phyloP scores from a whole-genome alignment of 192 early-diverging fungal species.

The Backusella sp. region DNA sequence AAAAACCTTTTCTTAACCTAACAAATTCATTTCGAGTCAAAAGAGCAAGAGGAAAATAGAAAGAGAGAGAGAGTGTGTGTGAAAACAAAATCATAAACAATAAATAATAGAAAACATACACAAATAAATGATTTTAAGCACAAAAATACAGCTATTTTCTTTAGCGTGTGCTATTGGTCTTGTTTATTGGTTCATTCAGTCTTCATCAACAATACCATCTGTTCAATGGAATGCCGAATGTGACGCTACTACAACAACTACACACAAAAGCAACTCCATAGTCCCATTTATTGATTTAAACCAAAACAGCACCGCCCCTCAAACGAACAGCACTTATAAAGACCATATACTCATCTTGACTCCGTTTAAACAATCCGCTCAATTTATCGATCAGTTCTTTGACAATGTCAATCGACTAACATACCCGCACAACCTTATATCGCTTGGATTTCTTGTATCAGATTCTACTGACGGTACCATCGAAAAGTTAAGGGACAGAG shows the following conservation, averaged over 20 bases:
- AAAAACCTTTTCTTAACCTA: not conserved
- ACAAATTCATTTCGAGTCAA: not conserved
- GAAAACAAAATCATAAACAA: not conserved
- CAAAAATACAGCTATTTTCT: constrained; percentile 1
- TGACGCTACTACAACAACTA: not conserved
- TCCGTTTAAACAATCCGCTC: constrained; percentile 61
- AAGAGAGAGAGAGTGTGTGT: not conserved
- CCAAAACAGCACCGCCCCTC: not conserved
- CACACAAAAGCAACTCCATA: not conserved
- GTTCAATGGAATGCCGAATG: not conserved
- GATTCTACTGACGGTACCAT: constrained; percentile 60
- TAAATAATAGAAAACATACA: not conserved
- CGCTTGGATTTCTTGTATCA: constrained; percentile 67
- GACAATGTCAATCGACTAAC: constrained; percentile 49
- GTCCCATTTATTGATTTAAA: not conserved
- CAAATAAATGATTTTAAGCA: constrained; percentile 2
- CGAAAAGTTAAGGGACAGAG: constrained; percentile 38
- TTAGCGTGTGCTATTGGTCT: not conserved
- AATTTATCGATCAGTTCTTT: constrained; percentile 61
- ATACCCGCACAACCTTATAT: constrained; percentile 63
- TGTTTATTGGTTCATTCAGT: not conserved
- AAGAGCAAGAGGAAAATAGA: not conserved
- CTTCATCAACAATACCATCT: not conserved
- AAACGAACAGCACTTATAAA: not conserved
- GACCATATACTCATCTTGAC: constrained; percentile 60